Evolutionary conservation across 768 basidiomycete genomes (phyloP).

Genomic region (Wakefieldia striispora): DNA sequence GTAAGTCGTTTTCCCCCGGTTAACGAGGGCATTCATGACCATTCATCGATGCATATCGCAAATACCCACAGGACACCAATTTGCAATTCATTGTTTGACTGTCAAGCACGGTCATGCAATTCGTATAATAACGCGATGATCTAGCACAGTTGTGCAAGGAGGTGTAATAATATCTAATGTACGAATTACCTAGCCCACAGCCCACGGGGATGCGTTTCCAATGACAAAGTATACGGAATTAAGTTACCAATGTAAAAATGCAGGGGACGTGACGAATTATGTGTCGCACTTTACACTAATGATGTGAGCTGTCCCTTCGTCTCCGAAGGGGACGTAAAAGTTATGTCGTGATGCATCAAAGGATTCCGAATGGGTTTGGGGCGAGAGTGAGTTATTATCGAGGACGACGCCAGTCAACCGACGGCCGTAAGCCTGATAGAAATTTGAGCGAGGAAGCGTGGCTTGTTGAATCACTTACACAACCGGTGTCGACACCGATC

Average conservation of each 20-base stretch:
- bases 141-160: not conserved
- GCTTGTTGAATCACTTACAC: slow-evolving; percentile 47
- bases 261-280: not conserved
- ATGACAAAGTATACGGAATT: not conserved
- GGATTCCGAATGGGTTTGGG: slow-evolving; percentile 7
- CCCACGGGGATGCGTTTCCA: not conserved
- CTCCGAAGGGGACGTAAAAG: slow-evolving; percentile 52
- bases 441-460: not conserved
- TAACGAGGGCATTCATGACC: not conserved
- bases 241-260: not conserved
- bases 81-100: slow-evolving; percentile 30
- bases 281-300: slow-evolving; percentile 48
- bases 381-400: slow-evolving; percentile 24
- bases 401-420: slow-evolving; percentile 70
- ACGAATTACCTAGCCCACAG: not conserved
- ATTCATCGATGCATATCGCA: not conserved
- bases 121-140: not conserved
- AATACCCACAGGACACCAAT: slow-evolving; percentile 25
- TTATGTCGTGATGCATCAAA: slow-evolving; percentile 22
- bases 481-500: slow-evolving; percentile 84
- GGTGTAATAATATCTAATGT: not conserved
- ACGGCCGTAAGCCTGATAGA: slow-evolving; percentile 52
- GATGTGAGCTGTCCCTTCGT: slow-evolving; percentile 47
- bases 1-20: slow-evolving; percentile 28
- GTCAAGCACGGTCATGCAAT: not conserved